Base-by-base conservation (phyloP, 352 stramenopile species). In the Phytopythium cucurbitacearum region DNA sequence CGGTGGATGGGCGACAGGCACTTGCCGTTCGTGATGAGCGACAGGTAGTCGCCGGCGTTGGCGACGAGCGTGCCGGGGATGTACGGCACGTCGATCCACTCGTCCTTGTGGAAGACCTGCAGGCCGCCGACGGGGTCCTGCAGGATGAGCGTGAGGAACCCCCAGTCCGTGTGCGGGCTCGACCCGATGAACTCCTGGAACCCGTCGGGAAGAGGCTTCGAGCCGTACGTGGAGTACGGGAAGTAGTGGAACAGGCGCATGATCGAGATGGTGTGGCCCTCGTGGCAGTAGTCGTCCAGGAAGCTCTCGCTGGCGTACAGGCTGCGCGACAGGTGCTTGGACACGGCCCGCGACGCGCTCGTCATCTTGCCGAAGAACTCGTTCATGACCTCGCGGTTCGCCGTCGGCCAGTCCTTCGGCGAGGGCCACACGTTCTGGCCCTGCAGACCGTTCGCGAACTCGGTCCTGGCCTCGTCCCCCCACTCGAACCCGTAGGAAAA, bases 161-260 rank as follows among this genome's bases (percentile, higher is more conserved):
- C 83, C 80, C 80, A 91, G 67, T 94, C 83, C 41, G 83, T 94
- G 63, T 93, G 83, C 6, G 83, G 83, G 58, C 81, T 91, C 37
- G 81, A 91, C 36, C 82, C 82, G 54, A 90, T 89, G 53, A 87
- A 87, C 60, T 85, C 73, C 36, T 67, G 52, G 35, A 83, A 80
- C 36, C 74, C 73, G 1, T 71, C 59, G 5, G 74, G 72, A 40
- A 67, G 15, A 40, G 28, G 32, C 5, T 48, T 48, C 7, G 57
- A 42, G 4, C 57, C 61, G 57, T 79, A 87, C 33, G 62, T 65
- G 28, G 69, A 67, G 67, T 91, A 91, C 41, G 82, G 82, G 54
- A 92, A 92, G 62, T 92, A 92, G 63, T 92, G 82, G 62, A 90
- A 92, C 47, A 85, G 67, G 40, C 82, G 79, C 79, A 90, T 87